phyloP scores from a whole-genome alignment of 768 basidiomycete species.

The Termitomyces bulborhizus region DNA sequence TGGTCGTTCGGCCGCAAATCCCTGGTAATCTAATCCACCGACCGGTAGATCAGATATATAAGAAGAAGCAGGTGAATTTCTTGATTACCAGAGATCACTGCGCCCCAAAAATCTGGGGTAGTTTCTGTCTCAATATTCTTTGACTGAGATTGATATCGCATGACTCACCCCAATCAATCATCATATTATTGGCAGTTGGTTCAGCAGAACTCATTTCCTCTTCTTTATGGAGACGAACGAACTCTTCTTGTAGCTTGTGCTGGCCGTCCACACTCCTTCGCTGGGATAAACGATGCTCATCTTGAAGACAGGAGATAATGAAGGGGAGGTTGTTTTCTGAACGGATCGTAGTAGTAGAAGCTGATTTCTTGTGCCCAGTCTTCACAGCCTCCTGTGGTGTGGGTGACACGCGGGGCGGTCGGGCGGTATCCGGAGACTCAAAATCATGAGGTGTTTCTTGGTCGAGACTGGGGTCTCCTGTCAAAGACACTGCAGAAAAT shows the following conservation, averaged over 20 bases:
- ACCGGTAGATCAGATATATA: slow-evolving; percentile 2
- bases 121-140: not conserved
- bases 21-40: slow-evolving; percentile 66
- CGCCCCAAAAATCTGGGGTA: slow-evolving; percentile 87
- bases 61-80: not conserved
- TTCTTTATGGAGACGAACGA: slow-evolving; percentile 58
- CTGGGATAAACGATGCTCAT: slow-evolving; percentile 31
- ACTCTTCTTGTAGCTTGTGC: slow-evolving; percentile 71
- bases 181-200: slow-evolving; percentile 29
- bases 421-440: slow-evolving; percentile 12
- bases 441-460: slow-evolving; percentile 6
- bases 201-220: slow-evolving; percentile 34
- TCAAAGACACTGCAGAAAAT: slow-evolving; percentile 32
- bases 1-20: slow-evolving; percentile 73
- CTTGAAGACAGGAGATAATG: slow-evolving; percentile 45
- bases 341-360: slow-evolving; percentile 52
- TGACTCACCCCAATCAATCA: slow-evolving; percentile 73
- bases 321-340: slow-evolving; percentile 48
- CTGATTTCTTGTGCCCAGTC: slow-evolving; percentile 53
- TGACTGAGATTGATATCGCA: not conserved
- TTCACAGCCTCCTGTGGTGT: slow-evolving; percentile 8
- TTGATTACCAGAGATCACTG: slow-evolving; percentile 72
- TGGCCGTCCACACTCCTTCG: slow-evolving; percentile 57
- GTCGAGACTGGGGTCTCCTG: slow-evolving; percentile 14
- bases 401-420: slow-evolving; percentile 2